Evolutionary conservation across 2,329 filamentous ascomycete species (phyloP), one percentile per base, ranked within the genome.

Genomic region (Daldinia eschscholtzii): DNA sequence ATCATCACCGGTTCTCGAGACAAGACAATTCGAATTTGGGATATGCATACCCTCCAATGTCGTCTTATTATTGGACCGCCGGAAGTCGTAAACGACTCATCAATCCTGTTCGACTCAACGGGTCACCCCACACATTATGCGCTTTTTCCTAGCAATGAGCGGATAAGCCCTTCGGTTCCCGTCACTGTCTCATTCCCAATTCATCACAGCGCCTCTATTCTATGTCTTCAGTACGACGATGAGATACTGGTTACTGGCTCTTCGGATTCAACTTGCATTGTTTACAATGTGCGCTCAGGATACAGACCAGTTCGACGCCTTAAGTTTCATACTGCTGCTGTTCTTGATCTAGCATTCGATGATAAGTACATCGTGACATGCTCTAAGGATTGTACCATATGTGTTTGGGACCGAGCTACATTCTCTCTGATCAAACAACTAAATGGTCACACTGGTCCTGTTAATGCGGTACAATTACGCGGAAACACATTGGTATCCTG

Each of bases 1-100:
- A 97, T 98, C 77, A 94, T 99, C 72, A 98, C 96, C 2, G 96
- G 96, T 30, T 98, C 95, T 9, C 91, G 96, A 70, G 96, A 99
- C 81, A 93, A 93, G 78, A 98, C 96, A 0, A 96, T 99, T 73
- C 92, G 96, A 57, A 89, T 99, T 35, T 99, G 96, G 96, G 93
- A 98, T 80, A 92, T 97, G 83, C 91, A 92, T 74, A 97, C 93
- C 9, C 92, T 93, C 78, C 86, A 92, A 73, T 99, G 96, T 79
- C 86, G 89, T 59, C 90, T 95, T 67, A 88, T 98, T 53, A 95
- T 99, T 74, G 95, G 95, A 1, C 92, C 94, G 0, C 89, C 89
- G 1, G 88, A 88, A 70, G 82, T 93, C 73, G 81, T 91, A 75
- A 81, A 84, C 73, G 79, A 86, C 76, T 77, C 80, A 48, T 78